These are phyloP conservation scores for Candida tunisiensis DNA, from an alignment of 1,139 yeast species.

Conservation along the genomic window DNA sequence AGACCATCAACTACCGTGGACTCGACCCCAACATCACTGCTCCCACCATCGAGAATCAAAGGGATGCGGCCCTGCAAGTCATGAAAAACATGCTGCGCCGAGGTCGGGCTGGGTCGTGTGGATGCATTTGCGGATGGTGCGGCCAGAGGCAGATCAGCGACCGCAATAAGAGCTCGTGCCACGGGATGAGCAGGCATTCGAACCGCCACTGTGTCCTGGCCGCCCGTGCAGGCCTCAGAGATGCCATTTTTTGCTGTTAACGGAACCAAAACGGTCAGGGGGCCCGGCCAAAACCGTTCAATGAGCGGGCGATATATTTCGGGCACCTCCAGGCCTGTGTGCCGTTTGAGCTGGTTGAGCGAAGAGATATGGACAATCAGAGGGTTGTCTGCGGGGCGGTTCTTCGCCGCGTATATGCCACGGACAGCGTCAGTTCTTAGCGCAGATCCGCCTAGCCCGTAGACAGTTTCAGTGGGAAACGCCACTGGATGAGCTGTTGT, in stretches of 20 bases:
- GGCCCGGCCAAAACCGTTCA: slow-evolving; percentile 85
- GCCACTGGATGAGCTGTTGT: slow-evolving; percentile 52
- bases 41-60: slow-evolving; percentile 75
- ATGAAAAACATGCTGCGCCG: slow-evolving; percentile 67
- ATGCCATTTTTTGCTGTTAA: slow-evolving; percentile 33
- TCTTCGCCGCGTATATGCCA: slow-evolving; percentile 72
- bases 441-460: slow-evolving; percentile 88
- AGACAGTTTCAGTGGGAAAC: slow-evolving; percentile 94
- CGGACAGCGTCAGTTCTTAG: slow-evolving; percentile 54
- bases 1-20: slow-evolving; percentile 90
- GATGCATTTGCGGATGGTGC: slow-evolving; percentile 98
- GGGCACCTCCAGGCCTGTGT: slow-evolving; percentile 24
- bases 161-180: slow-evolving; percentile 76
- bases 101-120: slow-evolving; percentile 85
- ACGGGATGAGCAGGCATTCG: slow-evolving; percentile 76
- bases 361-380: slow-evolving; percentile 81
- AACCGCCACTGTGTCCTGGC: slow-evolving; percentile 81
- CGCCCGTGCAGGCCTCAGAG: slow-evolving; percentile 66
- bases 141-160: slow-evolving; percentile 83
- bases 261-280: slow-evolving; percentile 74
- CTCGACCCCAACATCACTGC: slow-evolving; percentile 83
- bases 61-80: slow-evolving; percentile 78
- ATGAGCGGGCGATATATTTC: slow-evolving; percentile 45
- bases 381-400: slow-evolving; percentile 92
- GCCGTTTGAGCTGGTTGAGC: slow-evolving; percentile 45